Evolutionary conservation across 331 rosid genomes (phyloP).

Genomic region (Quercus lobata): DNA sequence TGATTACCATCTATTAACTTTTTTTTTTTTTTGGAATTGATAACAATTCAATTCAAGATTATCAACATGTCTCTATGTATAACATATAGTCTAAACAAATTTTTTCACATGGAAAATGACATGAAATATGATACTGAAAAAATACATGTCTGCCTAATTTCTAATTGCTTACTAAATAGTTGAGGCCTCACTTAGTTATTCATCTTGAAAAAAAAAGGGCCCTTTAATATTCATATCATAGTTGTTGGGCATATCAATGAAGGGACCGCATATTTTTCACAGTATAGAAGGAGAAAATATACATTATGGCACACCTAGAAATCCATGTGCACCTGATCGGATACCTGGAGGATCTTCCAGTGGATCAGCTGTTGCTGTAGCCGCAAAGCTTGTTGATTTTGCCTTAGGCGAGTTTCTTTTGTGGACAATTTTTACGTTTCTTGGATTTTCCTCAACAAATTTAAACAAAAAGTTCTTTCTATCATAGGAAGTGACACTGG

Average conservation of each 20-base stretch:
- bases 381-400: conserved; percentile 79
- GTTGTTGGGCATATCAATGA: neutral
- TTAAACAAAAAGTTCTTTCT: conserved; percentile 5
- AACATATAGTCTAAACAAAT: neutral
- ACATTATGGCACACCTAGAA: conserved; percentile 88
- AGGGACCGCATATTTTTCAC: conserved; percentile 16
- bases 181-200: neutral
- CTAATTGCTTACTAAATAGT: neutral
- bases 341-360: conserved; percentile 98
- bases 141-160: neutral
- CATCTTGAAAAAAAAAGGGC: neutral
- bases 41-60: neutral
- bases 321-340: conserved; percentile 72
- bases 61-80: neutral
- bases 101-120: neutral
- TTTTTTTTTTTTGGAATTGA: neutral
- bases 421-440: neutral
- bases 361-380: conserved; percentile 93
- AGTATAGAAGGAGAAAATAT: conserved; percentile 82
- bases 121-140: neutral
- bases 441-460: conserved; percentile 8
- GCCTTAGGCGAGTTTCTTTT: conserved; percentile 51
- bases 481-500: conserved; percentile 86
- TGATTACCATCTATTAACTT: neutral
- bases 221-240: conserved; percentile 6